Evolutionary conservation across 1,284 basidiomycete genomes (phyloP).

Genomic region (Trametes pubescens): DNA sequence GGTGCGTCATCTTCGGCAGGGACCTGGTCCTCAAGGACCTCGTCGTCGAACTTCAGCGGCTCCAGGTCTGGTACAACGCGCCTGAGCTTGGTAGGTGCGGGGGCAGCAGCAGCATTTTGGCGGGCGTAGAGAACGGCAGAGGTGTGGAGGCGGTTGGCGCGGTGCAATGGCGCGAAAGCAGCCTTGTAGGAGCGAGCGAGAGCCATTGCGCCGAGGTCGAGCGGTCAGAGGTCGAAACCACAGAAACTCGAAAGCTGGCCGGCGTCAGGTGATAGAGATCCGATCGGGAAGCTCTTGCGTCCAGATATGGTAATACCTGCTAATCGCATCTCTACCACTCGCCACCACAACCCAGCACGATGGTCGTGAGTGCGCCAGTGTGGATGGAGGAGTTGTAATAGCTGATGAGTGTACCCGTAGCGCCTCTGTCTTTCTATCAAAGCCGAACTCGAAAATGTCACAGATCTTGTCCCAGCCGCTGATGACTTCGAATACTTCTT

Average conservation of each 20-base stretch:
- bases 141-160: constrained; percentile 31
- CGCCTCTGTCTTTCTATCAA: constrained; percentile 73
- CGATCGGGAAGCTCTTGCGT: constrained; percentile 14
- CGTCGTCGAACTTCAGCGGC: constrained; percentile 26
- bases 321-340: constrained; percentile 1
- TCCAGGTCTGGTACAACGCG: constrained; percentile 28
- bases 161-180: constrained; percentile 21
- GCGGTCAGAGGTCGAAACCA: constrained; percentile 15
- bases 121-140: constrained; percentile 27
- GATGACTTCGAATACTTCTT: constrained; percentile 83
- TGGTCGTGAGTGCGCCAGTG: constrained; percentile 43
- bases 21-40: constrained; percentile 32
- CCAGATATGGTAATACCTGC: constrained; percentile 8
- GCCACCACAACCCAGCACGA: constrained; percentile 21
- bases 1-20: constrained; percentile 57
- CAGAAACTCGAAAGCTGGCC: constrained; percentile 27
- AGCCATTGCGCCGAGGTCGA: constrained; percentile 33
- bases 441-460: constrained; percentile 82
- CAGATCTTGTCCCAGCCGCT: constrained; percentile 65
- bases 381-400: background rate
- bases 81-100: constrained; percentile 17
- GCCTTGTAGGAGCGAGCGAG: constrained; percentile 32
- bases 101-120: constrained; percentile 13
- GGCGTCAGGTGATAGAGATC: constrained; percentile 25
- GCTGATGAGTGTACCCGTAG: constrained; percentile 39